Evolutionary conservation across 73 alveolate species (phyloP).

Genomic region (Paramecium caudatum): DNA sequence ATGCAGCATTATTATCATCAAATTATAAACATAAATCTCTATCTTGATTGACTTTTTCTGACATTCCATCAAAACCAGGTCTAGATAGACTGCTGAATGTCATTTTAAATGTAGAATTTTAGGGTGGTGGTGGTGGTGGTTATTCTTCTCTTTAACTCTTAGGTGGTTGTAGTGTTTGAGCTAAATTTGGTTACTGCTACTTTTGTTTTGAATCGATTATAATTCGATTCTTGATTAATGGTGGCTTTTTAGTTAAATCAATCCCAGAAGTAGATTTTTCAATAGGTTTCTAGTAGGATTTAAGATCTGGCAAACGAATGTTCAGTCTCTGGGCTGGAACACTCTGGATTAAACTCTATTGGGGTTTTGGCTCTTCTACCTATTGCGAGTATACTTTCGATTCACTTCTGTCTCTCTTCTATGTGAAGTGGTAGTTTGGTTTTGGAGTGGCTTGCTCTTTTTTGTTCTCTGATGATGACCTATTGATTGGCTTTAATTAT

Average conservation of each 20-base stretch:
- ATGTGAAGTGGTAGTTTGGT: neutral
- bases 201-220: neutral
- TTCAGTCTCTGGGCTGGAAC: neutral
- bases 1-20: neutral
- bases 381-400: neutral
- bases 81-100: neutral
- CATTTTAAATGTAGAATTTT: neutral
- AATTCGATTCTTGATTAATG: neutral
- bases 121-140: neutral
- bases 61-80: conserved; percentile 54
- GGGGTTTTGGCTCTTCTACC: neutral
- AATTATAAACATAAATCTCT: neutral
- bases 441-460: neutral
- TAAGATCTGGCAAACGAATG: neutral
- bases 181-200: neutral
- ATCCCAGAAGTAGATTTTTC: conserved; percentile 19
- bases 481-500: neutral
- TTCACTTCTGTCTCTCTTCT: conserved; percentile 26
- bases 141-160: neutral
- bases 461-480: conserved; percentile 37
- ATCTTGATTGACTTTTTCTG: conserved; percentile 15
- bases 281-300: neutral
- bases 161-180: neutral
- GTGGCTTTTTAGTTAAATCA: neutral
- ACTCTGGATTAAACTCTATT: neutral